These are phyloP conservation scores for Epithemia pelagica DNA, from an alignment of 108 stramenopile species.

Conservation along the genomic window DNA sequence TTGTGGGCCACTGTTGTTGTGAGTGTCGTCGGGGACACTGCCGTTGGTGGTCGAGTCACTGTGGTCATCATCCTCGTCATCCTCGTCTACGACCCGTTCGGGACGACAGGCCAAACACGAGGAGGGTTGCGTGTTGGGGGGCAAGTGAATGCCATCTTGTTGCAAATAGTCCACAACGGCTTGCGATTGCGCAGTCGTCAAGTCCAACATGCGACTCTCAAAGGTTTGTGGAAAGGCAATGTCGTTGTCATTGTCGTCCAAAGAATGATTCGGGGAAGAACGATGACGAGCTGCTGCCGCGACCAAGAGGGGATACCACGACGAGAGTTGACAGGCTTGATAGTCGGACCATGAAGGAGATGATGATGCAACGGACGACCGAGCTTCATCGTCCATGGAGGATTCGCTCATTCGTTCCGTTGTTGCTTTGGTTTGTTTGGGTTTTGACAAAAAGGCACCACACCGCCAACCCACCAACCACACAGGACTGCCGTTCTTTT, in stretches of 20 bases:
- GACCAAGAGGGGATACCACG: not conserved
- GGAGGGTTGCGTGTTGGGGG: not conserved
- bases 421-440: too few relatives aligned
- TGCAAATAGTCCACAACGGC: not conserved
- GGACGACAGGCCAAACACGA: not conserved
- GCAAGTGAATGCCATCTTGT: not conserved
- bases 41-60: constrained; percentile 24
- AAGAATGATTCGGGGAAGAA: too few relatives aligned
- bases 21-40: not conserved
- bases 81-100: not conserved
- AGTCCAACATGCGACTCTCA: not conserved
- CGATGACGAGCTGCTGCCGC: not conserved
- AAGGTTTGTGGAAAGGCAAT: not conserved
- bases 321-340: not conserved
- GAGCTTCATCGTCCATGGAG: constrained; percentile 17
- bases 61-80: constrained; percentile 30
- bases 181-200: too few relatives aligned
- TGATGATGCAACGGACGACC: too few relatives aligned
- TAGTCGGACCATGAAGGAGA: not conserved
- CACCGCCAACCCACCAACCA: too few relatives aligned
- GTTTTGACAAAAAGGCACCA: too few relatives aligned
- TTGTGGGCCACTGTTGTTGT: not conserved
- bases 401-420: constrained; percentile 12
- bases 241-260: too few relatives aligned
- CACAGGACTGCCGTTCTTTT: too few relatives aligned